These are phyloP conservation scores for Coprinellus micaceus DNA, from an alignment of 768 basidiomycete species.

Conservation along the genomic window DNA sequence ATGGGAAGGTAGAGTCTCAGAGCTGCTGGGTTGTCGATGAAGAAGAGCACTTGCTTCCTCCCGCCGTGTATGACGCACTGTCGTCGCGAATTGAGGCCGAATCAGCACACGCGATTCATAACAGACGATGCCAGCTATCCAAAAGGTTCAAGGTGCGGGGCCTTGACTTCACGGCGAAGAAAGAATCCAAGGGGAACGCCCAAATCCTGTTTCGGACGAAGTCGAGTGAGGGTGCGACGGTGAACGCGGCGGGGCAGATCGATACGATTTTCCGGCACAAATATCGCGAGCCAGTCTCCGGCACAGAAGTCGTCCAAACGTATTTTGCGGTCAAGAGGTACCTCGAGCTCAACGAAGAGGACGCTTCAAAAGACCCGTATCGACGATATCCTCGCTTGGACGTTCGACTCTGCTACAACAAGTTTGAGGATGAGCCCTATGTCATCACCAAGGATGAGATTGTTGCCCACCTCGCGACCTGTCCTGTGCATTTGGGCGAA, in stretches of 20 bases:
- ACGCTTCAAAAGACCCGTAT: neutral
- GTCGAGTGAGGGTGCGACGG: neutral
- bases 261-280: neutral
- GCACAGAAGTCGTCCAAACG: neutral
- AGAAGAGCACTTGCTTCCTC: neutral
- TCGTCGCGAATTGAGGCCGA: neutral
- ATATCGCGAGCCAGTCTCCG: neutral
- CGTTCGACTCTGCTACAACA: neutral
- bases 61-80: neutral
- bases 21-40: neutral
- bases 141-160: neutral
- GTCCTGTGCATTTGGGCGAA: neutral
- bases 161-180: neutral
- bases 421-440: neutral
- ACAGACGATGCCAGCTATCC: neutral
- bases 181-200: neutral
- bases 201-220: neutral
- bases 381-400: neutral
- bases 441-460: neutral
- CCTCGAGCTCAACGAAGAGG: neutral
- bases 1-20: neutral
- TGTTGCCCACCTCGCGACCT: neutral
- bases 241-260: neutral
- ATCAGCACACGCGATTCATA: neutral
- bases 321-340: neutral